These are phyloP conservation scores for Picea engelmannii DNA, from an alignment of 83 land plant species.

Conservation along the genomic window DNA sequence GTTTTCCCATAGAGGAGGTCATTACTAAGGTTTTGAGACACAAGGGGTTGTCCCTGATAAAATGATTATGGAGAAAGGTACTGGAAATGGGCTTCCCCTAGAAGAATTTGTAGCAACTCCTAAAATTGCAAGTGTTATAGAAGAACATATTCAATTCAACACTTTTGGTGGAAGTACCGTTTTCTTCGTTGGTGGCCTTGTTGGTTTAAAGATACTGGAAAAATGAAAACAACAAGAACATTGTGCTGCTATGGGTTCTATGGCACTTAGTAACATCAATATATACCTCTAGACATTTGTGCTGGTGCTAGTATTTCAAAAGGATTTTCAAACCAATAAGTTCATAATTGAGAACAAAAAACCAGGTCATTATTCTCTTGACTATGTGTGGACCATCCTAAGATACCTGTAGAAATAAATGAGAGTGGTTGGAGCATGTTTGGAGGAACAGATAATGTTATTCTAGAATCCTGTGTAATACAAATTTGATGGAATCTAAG, in stretches of 20 bases:
- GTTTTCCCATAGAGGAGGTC: conserved; percentile 81
- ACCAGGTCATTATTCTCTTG: no score
- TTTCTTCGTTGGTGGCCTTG: conserved; percentile 82
- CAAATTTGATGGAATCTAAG: no score
- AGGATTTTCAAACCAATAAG: no score
- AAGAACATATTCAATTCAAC: conserved; percentile 72
- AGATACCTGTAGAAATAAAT: no score
- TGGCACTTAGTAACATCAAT: no score
- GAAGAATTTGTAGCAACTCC: conserved; percentile 93
- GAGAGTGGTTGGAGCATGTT: no score
- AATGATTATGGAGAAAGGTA: conserved; percentile 95
- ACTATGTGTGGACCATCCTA: no score
- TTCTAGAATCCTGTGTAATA: no score
- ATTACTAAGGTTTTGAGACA: conserved; percentile 89
- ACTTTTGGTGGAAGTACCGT: conserved; percentile 93
- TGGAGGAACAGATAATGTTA: no score
- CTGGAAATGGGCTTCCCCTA: conserved; percentile 93
- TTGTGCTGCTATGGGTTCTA: conserved; percentile 64
- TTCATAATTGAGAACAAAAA: no score
- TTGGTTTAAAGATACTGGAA: conserved; percentile 76
- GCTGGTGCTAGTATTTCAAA: no score
- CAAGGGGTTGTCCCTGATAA: conserved; percentile 92
- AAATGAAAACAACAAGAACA: conserved; percentile 86
- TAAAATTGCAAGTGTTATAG: conserved; percentile 77
- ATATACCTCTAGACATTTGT: no score